Conservation (phyloP, 1,139 yeast species). For the Blastobotrys illinoisensis region DNA sequence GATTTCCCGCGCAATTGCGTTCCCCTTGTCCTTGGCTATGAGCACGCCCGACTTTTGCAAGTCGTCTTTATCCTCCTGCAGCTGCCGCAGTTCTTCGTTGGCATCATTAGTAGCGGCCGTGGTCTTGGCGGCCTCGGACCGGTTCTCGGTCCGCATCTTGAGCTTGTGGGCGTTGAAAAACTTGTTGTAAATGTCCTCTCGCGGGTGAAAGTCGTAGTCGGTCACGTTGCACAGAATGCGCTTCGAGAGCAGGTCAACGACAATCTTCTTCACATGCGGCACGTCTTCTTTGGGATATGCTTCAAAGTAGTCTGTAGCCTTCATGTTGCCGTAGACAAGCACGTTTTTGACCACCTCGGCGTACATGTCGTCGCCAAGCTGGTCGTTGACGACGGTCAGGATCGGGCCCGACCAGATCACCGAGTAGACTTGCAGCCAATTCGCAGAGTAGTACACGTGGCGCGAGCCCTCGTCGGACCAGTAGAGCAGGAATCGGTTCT, state of each 20-base stretch:
- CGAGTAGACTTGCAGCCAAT: conserved; percentile 58
- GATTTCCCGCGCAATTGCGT: neutral
- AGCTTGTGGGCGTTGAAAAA: conserved; percentile 20
- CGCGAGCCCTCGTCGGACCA: conserved; percentile 38
- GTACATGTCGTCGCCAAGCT: conserved; percentile 35
- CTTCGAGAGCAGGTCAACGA: conserved; percentile 39
- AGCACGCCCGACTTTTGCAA: neutral
- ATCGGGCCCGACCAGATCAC: conserved; percentile 77
- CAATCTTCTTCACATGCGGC: conserved; percentile 21
- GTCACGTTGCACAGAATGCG: conserved; percentile 55
- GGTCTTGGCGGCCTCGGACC: conserved; percentile 29
- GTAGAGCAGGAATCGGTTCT: conserved; percentile 37
- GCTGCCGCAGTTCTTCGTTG: conserved; percentile 40
- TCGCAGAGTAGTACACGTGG: conserved; percentile 50
- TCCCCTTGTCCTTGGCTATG: neutral
- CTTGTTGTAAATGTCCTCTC: conserved; percentile 29
- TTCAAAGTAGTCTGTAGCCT: conserved; percentile 52
- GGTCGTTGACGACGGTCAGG: conserved; percentile 48
- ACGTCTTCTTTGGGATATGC: conserved; percentile 26
- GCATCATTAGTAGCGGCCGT: conserved; percentile 45
- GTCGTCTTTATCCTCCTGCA: conserved; percentile 31
- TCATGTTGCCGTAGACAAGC: conserved; percentile 56
- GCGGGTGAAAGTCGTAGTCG: conserved; percentile 34
- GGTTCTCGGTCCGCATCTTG: conserved; percentile 13
- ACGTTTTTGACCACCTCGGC: conserved; percentile 75